These are phyloP conservation scores for Xerophyta viscosa DNA, from an alignment of 106 monocot species.

Conservation along the genomic window DNA sequence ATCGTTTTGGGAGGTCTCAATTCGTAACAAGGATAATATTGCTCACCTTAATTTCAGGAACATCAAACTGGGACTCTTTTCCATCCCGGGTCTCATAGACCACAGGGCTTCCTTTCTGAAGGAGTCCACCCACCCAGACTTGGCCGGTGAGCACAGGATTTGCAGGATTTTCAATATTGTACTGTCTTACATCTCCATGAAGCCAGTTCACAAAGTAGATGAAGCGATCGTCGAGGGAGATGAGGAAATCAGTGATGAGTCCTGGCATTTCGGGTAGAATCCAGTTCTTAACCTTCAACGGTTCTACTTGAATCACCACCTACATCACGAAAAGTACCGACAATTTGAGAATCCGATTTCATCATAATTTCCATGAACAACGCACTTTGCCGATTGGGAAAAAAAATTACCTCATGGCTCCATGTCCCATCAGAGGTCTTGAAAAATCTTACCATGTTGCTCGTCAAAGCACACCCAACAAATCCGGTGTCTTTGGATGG, in stretches of 20 bases:
- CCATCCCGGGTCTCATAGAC: constrained; percentile 57
- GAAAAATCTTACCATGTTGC: constrained; percentile 95
- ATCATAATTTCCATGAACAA: neutral
- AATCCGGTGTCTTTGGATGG: constrained; percentile 85
- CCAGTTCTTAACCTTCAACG: constrained; percentile 91
- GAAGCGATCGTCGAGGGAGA: constrained; percentile 86
- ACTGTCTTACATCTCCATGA: constrained; percentile 89
- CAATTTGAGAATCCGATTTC: neutral
- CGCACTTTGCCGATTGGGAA: neutral
- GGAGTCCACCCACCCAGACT: constrained; percentile 87
- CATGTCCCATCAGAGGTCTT: constrained; percentile 70
- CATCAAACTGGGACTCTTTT: constrained; percentile 63
- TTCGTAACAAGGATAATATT: too few relatives aligned
- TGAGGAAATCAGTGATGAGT: constrained; percentile 88
- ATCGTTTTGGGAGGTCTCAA: too few relatives aligned
- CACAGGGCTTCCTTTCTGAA: constrained; percentile 69
- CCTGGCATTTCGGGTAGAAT: constrained; percentile 98
- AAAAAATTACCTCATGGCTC: constrained; percentile 60
- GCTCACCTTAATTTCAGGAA: constrained; percentile 57
- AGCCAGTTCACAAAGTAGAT: constrained; percentile 97
- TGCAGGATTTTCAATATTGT: constrained; percentile 75
- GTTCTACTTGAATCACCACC: constrained; percentile 59
- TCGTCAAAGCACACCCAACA: constrained; percentile 80
- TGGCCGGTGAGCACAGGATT: constrained; percentile 87
- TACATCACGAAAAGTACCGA: constrained; percentile 11